These are phyloP conservation scores for Hyaloscypha variabilis DNA, from an alignment of 495 filamentous ascomycete genomes.

Conservation along the genomic window DNA sequence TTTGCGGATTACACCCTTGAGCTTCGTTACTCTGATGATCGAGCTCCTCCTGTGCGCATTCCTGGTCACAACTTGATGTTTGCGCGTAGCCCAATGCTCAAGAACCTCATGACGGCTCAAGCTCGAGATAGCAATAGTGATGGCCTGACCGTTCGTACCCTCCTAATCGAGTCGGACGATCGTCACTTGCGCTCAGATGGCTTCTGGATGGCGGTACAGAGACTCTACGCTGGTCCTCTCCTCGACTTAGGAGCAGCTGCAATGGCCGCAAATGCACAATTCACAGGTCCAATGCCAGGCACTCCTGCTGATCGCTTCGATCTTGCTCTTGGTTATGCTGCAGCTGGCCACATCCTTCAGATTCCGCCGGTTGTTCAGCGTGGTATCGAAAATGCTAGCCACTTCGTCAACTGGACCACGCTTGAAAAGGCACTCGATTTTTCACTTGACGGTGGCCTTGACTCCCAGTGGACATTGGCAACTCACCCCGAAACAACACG, in stretches of 20 bases:
- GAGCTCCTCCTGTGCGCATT: conserved; percentile 40
- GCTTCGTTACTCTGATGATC: conserved; percentile 42
- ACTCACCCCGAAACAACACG: conserved; percentile 11
- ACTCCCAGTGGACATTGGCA: conserved; percentile 35
- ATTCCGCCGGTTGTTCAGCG: conserved; percentile 44
- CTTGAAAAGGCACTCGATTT: conserved; percentile 51
- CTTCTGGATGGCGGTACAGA: conserved; percentile 49
- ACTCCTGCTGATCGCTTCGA: conserved; percentile 43
- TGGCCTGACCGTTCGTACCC: conserved; percentile 32
- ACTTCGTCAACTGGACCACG: conserved; percentile 54
- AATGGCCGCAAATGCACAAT: conserved; percentile 22
- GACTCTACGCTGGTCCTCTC: conserved; percentile 50
- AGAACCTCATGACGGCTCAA: conserved; percentile 34
- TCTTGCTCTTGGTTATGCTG: conserved; percentile 54
- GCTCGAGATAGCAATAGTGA: conserved; percentile 24
- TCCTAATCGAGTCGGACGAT: conserved; percentile 48
- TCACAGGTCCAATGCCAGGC: conserved; percentile 27
- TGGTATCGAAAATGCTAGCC: conserved; percentile 48
- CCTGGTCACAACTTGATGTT: conserved; percentile 55
- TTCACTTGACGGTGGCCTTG: conserved; percentile 37
- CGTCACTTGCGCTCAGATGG: conserved; percentile 50
- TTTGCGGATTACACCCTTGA: conserved; percentile 53
- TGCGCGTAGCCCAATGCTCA: conserved; percentile 50
- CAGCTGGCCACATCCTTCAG: conserved; percentile 51
- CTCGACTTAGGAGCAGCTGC: conserved; percentile 31